Evolutionary conservation across 1,284 basidiomycete genomes (phyloP).

Genomic region (Earliella scabrosa): DNA sequence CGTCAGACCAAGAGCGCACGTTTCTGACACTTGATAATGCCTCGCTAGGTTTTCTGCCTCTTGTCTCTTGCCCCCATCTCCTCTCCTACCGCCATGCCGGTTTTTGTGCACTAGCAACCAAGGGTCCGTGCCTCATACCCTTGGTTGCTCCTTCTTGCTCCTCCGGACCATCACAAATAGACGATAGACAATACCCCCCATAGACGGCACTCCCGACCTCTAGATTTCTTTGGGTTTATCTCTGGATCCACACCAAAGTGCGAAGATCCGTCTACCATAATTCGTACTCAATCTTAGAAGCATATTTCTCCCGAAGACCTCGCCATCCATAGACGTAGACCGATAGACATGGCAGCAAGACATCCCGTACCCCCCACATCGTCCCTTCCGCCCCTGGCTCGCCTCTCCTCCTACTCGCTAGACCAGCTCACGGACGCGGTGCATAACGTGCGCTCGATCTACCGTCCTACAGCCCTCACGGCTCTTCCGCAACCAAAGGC

Average conservation of each 20-base stretch:
- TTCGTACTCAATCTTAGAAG: background rate
- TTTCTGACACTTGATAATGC: slow-evolving; percentile 8
- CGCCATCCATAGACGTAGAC: background rate
- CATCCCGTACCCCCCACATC: slow-evolving; percentile 41
- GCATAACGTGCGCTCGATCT: slow-evolving; percentile 46
- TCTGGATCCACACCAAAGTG: background rate
- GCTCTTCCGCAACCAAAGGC: slow-evolving; percentile 12
- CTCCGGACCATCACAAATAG: slow-evolving; percentile 24
- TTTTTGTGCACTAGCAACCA: slow-evolving; percentile 40
- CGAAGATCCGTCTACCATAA: background rate
- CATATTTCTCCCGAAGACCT: background rate
- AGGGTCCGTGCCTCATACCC: slow-evolving; percentile 29
- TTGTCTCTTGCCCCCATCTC: slow-evolving; percentile 21
- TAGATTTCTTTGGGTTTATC: slow-evolving; percentile 3
- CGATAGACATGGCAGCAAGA: slow-evolving; percentile 15
- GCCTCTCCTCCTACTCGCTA: slow-evolving; percentile 39
- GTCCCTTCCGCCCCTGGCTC: slow-evolving; percentile 52
- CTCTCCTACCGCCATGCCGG: slow-evolving; percentile 37
- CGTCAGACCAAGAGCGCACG: slow-evolving; percentile 16
- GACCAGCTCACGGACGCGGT: slow-evolving; percentile 41
- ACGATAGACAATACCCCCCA: slow-evolving; percentile 36
- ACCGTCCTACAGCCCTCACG: slow-evolving; percentile 38
- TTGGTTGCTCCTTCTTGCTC: slow-evolving; percentile 28
- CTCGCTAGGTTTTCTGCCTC: slow-evolving; percentile 5
- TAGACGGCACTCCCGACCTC: slow-evolving; percentile 14